These are phyloP conservation scores for Pichia nanzhaoensis DNA, from an alignment of 805 yeast genomes.

Conservation along the genomic window DNA sequence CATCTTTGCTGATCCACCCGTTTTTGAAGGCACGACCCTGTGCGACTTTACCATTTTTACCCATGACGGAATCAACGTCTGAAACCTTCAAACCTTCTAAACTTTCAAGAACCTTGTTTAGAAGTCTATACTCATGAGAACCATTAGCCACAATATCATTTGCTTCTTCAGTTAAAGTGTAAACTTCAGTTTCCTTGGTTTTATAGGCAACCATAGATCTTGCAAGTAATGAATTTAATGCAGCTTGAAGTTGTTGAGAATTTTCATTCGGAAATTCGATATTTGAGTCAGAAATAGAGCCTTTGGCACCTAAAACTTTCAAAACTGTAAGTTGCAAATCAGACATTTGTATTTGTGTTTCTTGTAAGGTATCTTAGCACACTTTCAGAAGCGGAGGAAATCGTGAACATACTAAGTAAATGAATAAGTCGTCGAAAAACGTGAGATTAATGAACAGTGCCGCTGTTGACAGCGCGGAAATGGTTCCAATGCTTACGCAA, in stretches of 20 bases:
- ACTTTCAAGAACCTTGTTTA: constrained; percentile 63
- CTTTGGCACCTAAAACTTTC: constrained; percentile 55
- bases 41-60: constrained; percentile 82
- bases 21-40: constrained; percentile 97
- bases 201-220: constrained; percentile 71
- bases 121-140: constrained; percentile 82
- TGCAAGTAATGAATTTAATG: constrained; percentile 79
- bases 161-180: constrained; percentile 77
- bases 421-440: background rate
- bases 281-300: constrained; percentile 63
- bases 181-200: constrained; percentile 67
- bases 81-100: constrained; percentile 76
- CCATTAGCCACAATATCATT: constrained; percentile 71
- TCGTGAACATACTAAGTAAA: background rate
- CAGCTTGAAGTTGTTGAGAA: constrained; percentile 67
- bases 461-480: constrained; percentile 1
- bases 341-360: constrained; percentile 40
- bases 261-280: constrained; percentile 58
- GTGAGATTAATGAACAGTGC: constrained; percentile 3
- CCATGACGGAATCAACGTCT: constrained; percentile 68
- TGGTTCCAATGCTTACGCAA: background rate
- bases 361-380: no score
- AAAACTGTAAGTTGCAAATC: constrained; percentile 60
- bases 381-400: no score
- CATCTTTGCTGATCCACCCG: constrained; percentile 90